Evolutionary conservation across 495 filamentous ascomycete species (phyloP).

Genomic region (Astrothelium subdiscretum): DNA sequence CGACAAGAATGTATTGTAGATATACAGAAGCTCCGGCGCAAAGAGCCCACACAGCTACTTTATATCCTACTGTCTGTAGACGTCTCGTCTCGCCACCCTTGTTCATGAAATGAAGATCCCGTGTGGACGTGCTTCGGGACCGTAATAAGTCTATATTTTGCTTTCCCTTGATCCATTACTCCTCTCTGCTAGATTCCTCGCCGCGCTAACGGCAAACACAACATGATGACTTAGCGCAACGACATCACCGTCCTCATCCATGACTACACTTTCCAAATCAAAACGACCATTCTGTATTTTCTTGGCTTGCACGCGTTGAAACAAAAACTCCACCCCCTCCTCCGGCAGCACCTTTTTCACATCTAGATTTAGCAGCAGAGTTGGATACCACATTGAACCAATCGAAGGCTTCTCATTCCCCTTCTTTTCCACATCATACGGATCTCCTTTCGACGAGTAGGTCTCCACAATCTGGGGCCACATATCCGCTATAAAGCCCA

Average conservation of each 20-base stretch:
- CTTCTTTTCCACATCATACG: conserved; percentile 38
- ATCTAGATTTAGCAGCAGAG: conserved; percentile 45
- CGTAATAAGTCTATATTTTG: conserved; percentile 5
- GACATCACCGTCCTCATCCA: conserved; percentile 29
- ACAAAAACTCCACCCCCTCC: conserved; percentile 33
- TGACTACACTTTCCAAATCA: conserved; percentile 29
- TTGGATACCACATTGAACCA: conserved; percentile 62
- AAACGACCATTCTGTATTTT: conserved; percentile 34
- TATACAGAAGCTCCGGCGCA: neutral
- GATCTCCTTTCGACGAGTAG: conserved; percentile 15
- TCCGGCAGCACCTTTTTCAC: conserved; percentile 35
- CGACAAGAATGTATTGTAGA: neutral
- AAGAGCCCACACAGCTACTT: neutral
- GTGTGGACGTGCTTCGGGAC: neutral
- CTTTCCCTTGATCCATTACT: conserved; percentile 12
- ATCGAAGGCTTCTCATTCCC: conserved; percentile 23
- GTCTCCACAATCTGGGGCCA: conserved; percentile 48
- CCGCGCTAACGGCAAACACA: conserved; percentile 21
- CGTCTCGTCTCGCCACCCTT: neutral
- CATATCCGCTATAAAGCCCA: conserved; percentile 53
- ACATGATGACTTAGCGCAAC: conserved; percentile 33
- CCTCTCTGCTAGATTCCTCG: conserved; percentile 25
- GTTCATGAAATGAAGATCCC: neutral
- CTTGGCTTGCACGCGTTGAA: conserved; percentile 29
- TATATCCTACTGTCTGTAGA: neutral